Evolutionary conservation across 441 rosid species (phyloP), one percentile per base, ranked within the genome.

Genomic region (Pelargonium australe): DNA sequence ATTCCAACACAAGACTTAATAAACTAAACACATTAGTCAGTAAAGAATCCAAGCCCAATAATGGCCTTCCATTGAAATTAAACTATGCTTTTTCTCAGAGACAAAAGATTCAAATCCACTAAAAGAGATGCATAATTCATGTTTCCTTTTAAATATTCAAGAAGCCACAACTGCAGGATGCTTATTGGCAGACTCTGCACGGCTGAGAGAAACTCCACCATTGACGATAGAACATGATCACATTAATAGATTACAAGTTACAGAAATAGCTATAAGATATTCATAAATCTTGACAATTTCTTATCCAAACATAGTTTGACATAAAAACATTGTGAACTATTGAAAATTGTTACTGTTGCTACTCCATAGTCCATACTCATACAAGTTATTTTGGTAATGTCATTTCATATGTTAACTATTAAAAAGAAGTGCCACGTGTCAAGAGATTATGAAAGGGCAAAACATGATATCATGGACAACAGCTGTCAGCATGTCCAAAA

Each of bases 401-500:
- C 23, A 20, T 20, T 20, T 68, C 63, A 37, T 57, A 34, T 5
- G 13, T 62, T 11, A 51, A 60, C 64, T 69, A 72, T 69, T 68
- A 20, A 28, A 5, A 31, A 61, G 41, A 64, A 2, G 13, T 44
- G 66, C 45, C 69, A 77, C 68, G 71, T 78, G 78, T 72, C 66
- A 23, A 63, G n/a, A 60, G 20, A n/a, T 10, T 16, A 3, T 58
- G 17, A n/a, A 51, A 62, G 11, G 12, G 12, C 1, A 37, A 23
- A 61, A 5, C 60, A 65, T 47, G 78, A 14, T 77, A 69, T 47
- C 69, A 65, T 80, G 87, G 80, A 14, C 66, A 75, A 78, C 82
- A 84, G 84, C 84, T 82, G 86, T 77, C 25, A 23, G 70, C 71
- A 64, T 64, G 78, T 68, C 68, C 62, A 70, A 76, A 67, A 76